Conservation (phyloP, 1,284 basidiomycete species). For the Phellopilus nigrolimitatus region DNA sequence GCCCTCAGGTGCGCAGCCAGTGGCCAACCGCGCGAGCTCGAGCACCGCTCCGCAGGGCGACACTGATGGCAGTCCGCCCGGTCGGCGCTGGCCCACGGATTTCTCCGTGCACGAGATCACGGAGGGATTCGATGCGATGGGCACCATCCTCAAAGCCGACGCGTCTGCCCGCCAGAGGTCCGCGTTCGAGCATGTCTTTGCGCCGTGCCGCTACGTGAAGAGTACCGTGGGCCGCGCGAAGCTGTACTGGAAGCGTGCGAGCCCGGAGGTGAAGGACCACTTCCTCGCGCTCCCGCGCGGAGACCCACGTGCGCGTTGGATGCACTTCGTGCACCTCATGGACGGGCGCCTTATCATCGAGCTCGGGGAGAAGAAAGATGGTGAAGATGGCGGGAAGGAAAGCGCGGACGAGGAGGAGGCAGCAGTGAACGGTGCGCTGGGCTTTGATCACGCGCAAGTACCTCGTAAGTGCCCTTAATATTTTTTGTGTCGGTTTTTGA, state of each 20-base stretch:
- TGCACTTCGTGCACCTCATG: constrained; percentile 20
- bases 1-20: background rate
- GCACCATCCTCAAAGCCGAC: constrained; percentile 5
- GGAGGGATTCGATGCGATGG: constrained; percentile 14
- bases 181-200: constrained; percentile 19
- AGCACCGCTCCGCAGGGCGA: background rate
- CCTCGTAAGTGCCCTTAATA: constrained; percentile 7
- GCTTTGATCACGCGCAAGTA: constrained; percentile 3
- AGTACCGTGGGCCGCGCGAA: constrained; percentile 20
- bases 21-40: constrained; percentile 1
- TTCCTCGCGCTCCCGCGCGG: constrained; percentile 13
- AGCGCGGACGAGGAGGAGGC: constrained; percentile 12
- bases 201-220: constrained; percentile 19
- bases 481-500: no score
- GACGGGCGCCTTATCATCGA: constrained; percentile 18
- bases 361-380: constrained; percentile 8
- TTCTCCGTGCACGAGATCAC: constrained; percentile 19
- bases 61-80: background rate
- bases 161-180: constrained; percentile 13
- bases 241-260: constrained; percentile 20
- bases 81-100: constrained; percentile 19
- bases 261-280: constrained; percentile 10
- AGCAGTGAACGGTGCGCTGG: background rate
- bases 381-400: constrained; percentile 7
- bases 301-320: constrained; percentile 14